Conservation (phyloP, 805 yeast genomes). For the Pichia kluyveri region DNA sequence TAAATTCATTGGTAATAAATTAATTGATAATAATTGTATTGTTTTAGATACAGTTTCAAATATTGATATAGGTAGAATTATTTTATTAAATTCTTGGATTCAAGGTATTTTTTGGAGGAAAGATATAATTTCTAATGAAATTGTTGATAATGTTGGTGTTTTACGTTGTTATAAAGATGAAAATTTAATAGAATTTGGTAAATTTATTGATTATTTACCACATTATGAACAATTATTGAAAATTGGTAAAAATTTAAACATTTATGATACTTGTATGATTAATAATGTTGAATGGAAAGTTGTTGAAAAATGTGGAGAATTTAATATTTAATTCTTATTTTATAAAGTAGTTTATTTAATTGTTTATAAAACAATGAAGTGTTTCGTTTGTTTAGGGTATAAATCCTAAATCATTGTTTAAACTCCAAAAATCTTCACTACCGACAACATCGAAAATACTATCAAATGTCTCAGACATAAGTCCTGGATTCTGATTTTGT, state of each 20-base stretch:
- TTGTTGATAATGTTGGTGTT: conserved; percentile 15
- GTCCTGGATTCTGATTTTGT: not conserved
- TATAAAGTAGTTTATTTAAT: not conserved
- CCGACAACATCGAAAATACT: conserved; percentile 11
- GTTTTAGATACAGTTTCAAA: conserved; percentile 12
- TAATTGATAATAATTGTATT: conserved; percentile 16
- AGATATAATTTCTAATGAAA: not conserved
- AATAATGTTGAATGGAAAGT: conserved; percentile 11
- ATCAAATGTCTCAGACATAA: conserved; percentile 8
- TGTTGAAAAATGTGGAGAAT: not conserved
- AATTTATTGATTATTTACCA: conserved; percentile 11
- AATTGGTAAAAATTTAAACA: not conserved
- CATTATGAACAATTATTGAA: not conserved
- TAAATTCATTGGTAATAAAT: not conserved
- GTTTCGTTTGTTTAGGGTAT: too few relatives aligned
- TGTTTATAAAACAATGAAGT: too few relatives aligned
- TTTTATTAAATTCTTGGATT: conserved; percentile 41
- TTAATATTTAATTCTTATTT: too few relatives aligned
- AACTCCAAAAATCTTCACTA: conserved; percentile 39
- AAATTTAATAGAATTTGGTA: conserved; percentile 9
- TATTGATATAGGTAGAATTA: conserved; percentile 30
- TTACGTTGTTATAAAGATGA: conserved; percentile 7
- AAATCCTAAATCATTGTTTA: conserved; percentile 41
- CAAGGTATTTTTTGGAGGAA: conserved; percentile 36
- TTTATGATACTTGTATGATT: conserved; percentile 5